Evolutionary conservation across 352 stramenopile species (phyloP), one percentile per base, ranked within the genome.

Genomic region (Pythium scleroteichum): DNA sequence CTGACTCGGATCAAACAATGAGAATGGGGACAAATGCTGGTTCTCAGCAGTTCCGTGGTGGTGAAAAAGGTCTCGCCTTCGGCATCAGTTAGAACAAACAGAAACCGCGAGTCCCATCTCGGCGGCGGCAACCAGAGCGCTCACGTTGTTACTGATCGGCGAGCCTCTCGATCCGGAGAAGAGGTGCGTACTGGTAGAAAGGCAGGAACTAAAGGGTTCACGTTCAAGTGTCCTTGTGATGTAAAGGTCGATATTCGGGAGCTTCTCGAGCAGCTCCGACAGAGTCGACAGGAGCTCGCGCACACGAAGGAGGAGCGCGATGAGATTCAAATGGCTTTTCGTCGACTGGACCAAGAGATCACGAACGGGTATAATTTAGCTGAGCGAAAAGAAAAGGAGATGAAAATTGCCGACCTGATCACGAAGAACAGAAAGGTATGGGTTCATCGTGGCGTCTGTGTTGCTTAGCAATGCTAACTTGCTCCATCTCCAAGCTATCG

Each of bases 351-450:
- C 24, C 62, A 76, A 32, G 79, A 88, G 48, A 77, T 85, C 41
- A 66, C 50, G 22, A 84, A 61, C 32, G 78, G 76, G 0, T 88
- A 83, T 46, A 79, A 82, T 29, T 71, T 88, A 27, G 50, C 53
- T 4, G 78, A 88, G 64, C 68, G 78, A 14, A 84, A 82, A 46
- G 74, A 88, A 52, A 88, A 88, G 26, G 79, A 88, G 35, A 52
- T 86, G 32, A 72, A 71, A 39, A 88, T 88, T 56, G 67, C 70
- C 1, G 79, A 88, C 47, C 59, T 88, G 20, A 40, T 85, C 20
- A 66, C 71, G 3, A 88, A 88, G 54, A 88, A 86, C 23, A 69
- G 79, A 65, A 85, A 79, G 65, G 76, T 85, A 45, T 24, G 14
- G 29, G 29, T 52, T 49, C 48, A 12, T 4, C 44, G 19, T 20